Base-by-base conservation (phyloP, 192 early-diverging fungal genomes). In the Gigaspora rosea region DNA sequence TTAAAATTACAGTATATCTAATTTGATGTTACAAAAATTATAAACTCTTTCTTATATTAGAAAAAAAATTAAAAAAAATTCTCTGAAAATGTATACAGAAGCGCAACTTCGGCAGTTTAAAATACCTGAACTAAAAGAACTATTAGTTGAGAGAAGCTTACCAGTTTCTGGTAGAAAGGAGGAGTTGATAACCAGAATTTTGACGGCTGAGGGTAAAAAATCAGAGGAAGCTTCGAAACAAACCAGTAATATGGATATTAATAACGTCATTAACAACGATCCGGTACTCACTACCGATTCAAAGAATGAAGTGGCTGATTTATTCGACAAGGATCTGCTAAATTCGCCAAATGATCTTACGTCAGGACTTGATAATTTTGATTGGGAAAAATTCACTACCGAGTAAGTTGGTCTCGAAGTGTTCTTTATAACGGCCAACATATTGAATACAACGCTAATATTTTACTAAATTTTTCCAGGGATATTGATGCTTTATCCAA, bases 131-230 rank as follows among this genome's bases (percentile, higher is more conserved):
- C 79, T 88, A 20, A 87, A 88, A 82, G 88, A 90, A 27, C 79
- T 87, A 67, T 78, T 92, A 5, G 80, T 83, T 32, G 84, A 86
- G 51, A 79, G 79, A 33, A 84, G 84, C 56, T 79, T 92, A 57
- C 83, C 89, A 13, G 82, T 83, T 63, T 82, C 82, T 50, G 91
- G 91, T 35, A 92, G 89, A 75, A 92, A 92, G 78, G 89, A 90
- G 20, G 91, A 92, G 22, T 79, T 92, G 48, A 83, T 92, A 64
- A 82, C 84, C 22, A 84, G 91, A 61, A 77, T 92, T 16, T 59
- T 92, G 49, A 84, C 73, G n/a, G 64, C 64, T 20, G 64, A 66
- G n/a, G 36, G 41, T 66, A 66, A 66, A 9, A 66, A 66, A 47
- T 6, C 36, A n/a, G 64, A 41, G 36, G 64, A 46, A 46, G 12